phyloP scores from a whole-genome alignment of 2,329 filamentous ascomycete genomes.

The Coniella vitis region DNA sequence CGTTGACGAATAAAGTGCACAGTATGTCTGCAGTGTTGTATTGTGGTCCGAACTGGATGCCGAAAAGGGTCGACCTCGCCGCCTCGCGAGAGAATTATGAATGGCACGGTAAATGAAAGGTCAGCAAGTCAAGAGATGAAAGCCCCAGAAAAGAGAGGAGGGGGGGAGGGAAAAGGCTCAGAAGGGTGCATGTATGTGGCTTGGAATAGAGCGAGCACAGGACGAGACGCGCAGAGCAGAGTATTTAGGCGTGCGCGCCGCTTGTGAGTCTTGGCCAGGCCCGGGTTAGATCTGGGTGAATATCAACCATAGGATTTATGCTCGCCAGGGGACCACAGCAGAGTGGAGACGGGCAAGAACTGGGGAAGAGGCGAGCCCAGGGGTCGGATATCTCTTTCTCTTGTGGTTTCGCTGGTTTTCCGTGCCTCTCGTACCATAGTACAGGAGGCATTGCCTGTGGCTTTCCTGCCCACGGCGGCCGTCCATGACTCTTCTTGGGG shows the following conservation, averaged over 20 bases:
- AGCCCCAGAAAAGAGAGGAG: too few species aligned
- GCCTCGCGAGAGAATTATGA: background rate
- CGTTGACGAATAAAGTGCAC: too few species aligned
- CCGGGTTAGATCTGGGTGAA: slow-evolving; percentile 3
- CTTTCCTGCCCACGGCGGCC: slow-evolving; percentile 4
- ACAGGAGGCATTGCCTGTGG: too few species aligned
- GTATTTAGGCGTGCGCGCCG: background rate
- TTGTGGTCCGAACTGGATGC: too few species aligned
- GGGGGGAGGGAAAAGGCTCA: too few species aligned
- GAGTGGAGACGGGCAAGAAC: slow-evolving; percentile 14
- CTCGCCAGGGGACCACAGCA: slow-evolving; percentile 1
- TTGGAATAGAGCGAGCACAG: too few species aligned
- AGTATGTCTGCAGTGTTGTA: too few species aligned
- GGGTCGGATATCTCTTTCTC: background rate
- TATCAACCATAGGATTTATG: slow-evolving; percentile 6
- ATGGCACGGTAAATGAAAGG: background rate
- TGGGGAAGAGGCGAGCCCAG: slow-evolving; percentile 10
- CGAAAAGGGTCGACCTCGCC: too few species aligned
- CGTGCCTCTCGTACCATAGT: too few species aligned
- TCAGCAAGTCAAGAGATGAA: too few species aligned
- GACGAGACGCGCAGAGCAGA: background rate
- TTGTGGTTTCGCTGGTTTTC: too few species aligned
- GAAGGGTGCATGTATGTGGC: too few species aligned
- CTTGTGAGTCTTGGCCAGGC: background rate
- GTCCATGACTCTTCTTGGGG: slow-evolving; percentile 14